These are phyloP conservation scores for Rhizopogon salebrosus DNA, from an alignment of 768 basidiomycete species.

Conservation along the genomic window DNA sequence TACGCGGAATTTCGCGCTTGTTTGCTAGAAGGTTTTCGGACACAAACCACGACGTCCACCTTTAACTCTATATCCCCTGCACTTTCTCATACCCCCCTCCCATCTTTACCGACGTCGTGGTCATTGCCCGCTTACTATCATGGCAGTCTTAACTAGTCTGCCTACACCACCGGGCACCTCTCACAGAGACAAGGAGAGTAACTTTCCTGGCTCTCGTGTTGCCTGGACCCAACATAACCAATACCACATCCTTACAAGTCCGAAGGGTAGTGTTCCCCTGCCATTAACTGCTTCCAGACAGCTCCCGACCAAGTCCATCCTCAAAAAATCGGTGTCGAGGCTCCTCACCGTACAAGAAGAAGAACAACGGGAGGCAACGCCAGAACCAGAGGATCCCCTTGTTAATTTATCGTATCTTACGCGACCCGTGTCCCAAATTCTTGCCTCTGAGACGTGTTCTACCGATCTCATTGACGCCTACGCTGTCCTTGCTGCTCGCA, in stretches of 20 bases:
- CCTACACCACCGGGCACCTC: constrained; percentile 58
- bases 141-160: constrained; percentile 37
- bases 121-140: constrained; percentile 5
- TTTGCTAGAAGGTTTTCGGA: constrained; percentile 5
- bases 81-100: neutral
- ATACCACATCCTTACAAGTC: constrained; percentile 35
- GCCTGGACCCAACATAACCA: constrained; percentile 50
- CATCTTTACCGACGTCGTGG: constrained; percentile 11
- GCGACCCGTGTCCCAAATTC: constrained; percentile 57
- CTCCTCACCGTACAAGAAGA: constrained; percentile 35
- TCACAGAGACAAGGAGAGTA: constrained; percentile 51
- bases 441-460: constrained; percentile 42
- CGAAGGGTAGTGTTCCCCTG: constrained; percentile 15
- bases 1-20: constrained; percentile 21
- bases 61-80: constrained; percentile 8
- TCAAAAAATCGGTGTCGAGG: constrained; percentile 47
- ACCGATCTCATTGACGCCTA: constrained; percentile 70
- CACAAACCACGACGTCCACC: constrained; percentile 13
- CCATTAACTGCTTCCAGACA: constrained; percentile 33
- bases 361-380: constrained; percentile 57
- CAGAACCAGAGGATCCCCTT: constrained; percentile 71
- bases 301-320: constrained; percentile 59
- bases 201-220: constrained; percentile 35
- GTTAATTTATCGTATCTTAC: constrained; percentile 58
- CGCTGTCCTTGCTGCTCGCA: constrained; percentile 59